These are phyloP conservation scores for Acacia crassicarpa DNA, from an alignment of 306 rosid species.

Conservation along the genomic window DNA sequence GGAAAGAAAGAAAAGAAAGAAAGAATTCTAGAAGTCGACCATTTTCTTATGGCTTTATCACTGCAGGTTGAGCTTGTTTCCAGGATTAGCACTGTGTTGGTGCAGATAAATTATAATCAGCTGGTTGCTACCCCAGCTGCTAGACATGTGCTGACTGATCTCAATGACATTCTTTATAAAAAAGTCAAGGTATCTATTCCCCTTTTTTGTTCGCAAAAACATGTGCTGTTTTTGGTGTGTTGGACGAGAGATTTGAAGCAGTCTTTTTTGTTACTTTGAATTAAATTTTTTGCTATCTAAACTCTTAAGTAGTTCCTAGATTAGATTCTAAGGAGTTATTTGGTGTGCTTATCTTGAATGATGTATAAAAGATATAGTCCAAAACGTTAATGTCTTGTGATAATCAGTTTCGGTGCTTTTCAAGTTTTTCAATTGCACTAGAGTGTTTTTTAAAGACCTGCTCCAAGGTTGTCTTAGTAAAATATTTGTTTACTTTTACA, in stretches of 20 bases:
- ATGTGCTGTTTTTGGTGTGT: background rate
- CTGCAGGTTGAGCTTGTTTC: conserved; percentile 92
- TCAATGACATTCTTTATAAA: conserved; percentile 65
- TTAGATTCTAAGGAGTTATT: background rate
- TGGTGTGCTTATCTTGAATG: background rate
- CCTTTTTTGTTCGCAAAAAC: background rate
- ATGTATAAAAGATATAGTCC: background rate
- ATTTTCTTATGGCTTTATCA: conserved; percentile 15
- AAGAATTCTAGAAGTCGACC: background rate
- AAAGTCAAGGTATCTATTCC: conserved; percentile 65
- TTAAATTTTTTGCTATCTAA: background rate
- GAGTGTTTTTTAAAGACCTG: background rate
- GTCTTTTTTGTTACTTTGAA: background rate
- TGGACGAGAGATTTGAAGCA: conserved; percentile 12
- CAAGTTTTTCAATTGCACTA: background rate
- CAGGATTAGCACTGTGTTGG: conserved; percentile 64
- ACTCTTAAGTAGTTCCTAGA: too few relatives aligned
- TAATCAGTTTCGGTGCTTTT: background rate
- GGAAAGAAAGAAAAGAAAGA: too few relatives aligned
- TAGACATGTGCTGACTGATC: conserved; percentile 62
- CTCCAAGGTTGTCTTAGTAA: background rate
- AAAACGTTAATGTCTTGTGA: background rate
- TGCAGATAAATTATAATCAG: conserved; percentile 82
- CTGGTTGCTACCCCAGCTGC: conserved; percentile 78
- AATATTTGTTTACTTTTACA: background rate